These are phyloP conservation scores for Tylopilus sp. DNA, from an alignment of 768 basidiomycete species.

Conservation along the genomic window DNA sequence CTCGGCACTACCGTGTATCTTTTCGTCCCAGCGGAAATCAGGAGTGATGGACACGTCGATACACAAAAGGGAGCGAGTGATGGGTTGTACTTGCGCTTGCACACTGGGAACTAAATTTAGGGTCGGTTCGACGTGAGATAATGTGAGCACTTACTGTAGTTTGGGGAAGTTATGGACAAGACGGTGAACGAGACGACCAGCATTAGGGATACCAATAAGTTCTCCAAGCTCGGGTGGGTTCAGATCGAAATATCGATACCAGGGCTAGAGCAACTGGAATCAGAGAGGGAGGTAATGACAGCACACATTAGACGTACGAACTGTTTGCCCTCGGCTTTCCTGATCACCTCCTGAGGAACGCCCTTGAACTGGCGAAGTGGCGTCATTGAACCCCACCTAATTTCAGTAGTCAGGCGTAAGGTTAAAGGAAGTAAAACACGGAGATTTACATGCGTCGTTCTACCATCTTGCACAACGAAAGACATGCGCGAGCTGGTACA, in stretches of 20 bases:
- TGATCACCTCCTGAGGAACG: constrained; percentile 77
- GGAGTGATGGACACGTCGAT: constrained; percentile 93
- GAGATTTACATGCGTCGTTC: constrained; percentile 70
- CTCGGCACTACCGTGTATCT: constrained; percentile 84
- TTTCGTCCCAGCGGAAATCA: constrained; percentile 99
- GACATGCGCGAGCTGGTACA: constrained; percentile 82
- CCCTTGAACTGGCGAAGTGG: constrained; percentile 95
- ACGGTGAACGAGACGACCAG: constrained; percentile 86
- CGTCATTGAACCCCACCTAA: constrained; percentile 97
- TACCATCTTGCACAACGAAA: constrained; percentile 96
- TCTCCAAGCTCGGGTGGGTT: constrained; percentile 92
- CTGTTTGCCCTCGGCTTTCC: constrained; percentile 95
- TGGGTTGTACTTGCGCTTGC: constrained; percentile 94
- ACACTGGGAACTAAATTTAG: constrained; percentile 42
- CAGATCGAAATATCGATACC: constrained; percentile 96
- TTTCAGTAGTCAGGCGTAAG: neutral
- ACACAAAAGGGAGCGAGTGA: constrained; percentile 88
- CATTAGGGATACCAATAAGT: constrained; percentile 89
- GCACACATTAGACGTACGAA: constrained; percentile 57
- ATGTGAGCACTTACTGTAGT: constrained; percentile 57
- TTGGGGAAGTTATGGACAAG: constrained; percentile 97
- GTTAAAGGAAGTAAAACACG: neutral
- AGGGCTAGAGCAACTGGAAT: constrained; percentile 51
- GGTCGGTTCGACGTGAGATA: neutral
- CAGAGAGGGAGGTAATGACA: neutral